phyloP scores from a whole-genome alignment of 1,284 basidiomycete genomes.

The Trichosporon ovoides region DNA sequence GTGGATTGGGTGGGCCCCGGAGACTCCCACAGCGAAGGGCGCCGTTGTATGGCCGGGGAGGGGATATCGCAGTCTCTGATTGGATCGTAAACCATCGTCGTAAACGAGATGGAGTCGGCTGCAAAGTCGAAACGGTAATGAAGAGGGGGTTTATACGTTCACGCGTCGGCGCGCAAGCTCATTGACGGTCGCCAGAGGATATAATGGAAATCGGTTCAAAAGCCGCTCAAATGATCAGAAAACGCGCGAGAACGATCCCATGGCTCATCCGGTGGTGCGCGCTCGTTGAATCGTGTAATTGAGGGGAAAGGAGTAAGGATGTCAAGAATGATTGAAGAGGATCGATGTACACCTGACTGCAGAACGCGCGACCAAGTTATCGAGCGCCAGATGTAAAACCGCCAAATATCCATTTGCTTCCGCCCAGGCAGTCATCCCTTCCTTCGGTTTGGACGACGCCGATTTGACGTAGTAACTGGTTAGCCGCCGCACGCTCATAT shows the following conservation, averaged over 20 bases:
- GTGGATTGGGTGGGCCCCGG: constrained; percentile 6
- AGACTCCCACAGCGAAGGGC: constrained; percentile 18
- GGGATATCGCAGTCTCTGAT: constrained; percentile 43
- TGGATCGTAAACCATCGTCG: constrained; percentile 45
- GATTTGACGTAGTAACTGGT: too few species aligned
- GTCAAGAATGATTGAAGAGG: neutral
- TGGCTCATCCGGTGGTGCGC: neutral
- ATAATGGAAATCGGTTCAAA: neutral
- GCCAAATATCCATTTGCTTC: constrained; percentile 7
- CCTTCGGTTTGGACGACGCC: neutral
- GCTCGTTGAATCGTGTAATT: neutral
- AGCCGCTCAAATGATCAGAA: neutral
- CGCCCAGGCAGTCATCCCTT: neutral
- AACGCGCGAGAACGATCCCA: neutral
- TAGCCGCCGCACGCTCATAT: too few species aligned
- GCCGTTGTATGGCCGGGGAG: constrained; percentile 29
- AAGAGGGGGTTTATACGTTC: neutral
- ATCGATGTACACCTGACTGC: neutral
- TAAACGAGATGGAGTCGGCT: neutral
- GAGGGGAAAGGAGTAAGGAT: neutral
- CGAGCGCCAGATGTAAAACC: constrained; percentile 4
- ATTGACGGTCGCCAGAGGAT: neutral
- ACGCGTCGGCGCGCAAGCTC: constrained; percentile 1
- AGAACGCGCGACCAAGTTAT: constrained; percentile 1
- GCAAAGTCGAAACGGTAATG: neutral